These are phyloP conservation scores for Venturia effusa DNA, from an alignment of 2,329 filamentous ascomycete genomes.

Conservation along the genomic window DNA sequence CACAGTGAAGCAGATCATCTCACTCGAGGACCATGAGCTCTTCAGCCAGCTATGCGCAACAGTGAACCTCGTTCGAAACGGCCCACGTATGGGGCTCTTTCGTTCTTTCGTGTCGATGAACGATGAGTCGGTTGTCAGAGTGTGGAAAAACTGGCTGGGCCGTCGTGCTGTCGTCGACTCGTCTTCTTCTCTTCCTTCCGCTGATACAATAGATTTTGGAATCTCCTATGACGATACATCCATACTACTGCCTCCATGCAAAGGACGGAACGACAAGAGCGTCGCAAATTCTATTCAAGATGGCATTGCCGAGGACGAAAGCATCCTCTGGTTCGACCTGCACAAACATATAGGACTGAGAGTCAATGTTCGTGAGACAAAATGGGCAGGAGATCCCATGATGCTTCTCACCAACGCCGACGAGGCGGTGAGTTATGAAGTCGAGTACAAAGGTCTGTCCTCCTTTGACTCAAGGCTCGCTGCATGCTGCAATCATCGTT, in stretches of 20 bases:
- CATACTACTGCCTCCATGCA: constrained; percentile 13
- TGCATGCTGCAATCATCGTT: constrained; percentile 17
- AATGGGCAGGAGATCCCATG: constrained; percentile 35
- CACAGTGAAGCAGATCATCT: constrained; percentile 47
- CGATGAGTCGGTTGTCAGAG: constrained; percentile 55
- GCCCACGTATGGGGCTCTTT: constrained; percentile 50
- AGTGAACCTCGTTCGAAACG: constrained; percentile 57
- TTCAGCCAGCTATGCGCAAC: constrained; percentile 65
- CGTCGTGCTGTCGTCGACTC: not conserved
- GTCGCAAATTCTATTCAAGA: not conserved
- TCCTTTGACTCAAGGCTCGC: constrained; percentile 22
- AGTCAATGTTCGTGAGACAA: constrained; percentile 50
- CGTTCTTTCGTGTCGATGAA: constrained; percentile 50
- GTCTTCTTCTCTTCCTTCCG: not conserved
- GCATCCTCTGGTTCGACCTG: constrained; percentile 59
- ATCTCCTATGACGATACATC: constrained; percentile 19
- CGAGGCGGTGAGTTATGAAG: constrained; percentile 56
- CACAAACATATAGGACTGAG: constrained; percentile 55
- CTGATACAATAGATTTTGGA: constrained; percentile 20
- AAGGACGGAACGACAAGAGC: not conserved
- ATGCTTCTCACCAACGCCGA: constrained; percentile 49
- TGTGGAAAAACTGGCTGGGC: constrained; percentile 63
- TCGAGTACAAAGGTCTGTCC: constrained; percentile 60
- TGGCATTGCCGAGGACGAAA: constrained; percentile 20
- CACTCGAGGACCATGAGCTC: constrained; percentile 57